Base-by-base conservation (phyloP, 2,329 filamentous ascomycete genomes). In the Apiospora aurea region DNA sequence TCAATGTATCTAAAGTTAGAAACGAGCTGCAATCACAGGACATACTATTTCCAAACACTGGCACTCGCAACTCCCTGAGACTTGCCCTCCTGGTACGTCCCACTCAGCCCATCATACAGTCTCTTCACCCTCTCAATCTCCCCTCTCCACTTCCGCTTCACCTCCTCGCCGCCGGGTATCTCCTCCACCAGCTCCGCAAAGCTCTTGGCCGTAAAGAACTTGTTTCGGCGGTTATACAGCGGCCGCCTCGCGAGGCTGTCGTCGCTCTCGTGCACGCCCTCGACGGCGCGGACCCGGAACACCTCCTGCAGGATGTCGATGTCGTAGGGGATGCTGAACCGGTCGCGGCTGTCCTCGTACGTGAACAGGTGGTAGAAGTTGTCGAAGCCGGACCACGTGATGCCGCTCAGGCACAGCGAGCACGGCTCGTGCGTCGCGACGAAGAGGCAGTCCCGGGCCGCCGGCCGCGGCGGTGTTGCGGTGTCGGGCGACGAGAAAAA, bases 341-440 rank as follows among this genome's bases (percentile, higher is more conserved):
- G 75, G 74, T 90, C 87, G 51, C 87, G 81, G 69, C 85, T 89
- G 77, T 90, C 88, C 77, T 89, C 85, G 76, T 90, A 88, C 0
- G 87, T 89, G 78, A 90, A 90, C 67, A 90, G 80, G 76, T 89
- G 89, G 78, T 88, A 89, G 71, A 90, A 82, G 78, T 87, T 84
- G 72, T 81, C 82, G 80, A 90, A 90, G 0, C 88, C 87, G 13
- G 85, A 85, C 88, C 88, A 90, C 11, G 87, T 83, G 73, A 90
- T 89, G 18, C 86, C 88, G 74, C 86, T 88, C 13, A 90, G 80
- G 72, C 88, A 90, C 2, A 90, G 82, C 61, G 85, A 88, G 81
- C 88, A 90, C 1, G 88, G 88, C 79, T 90, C 88, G 76, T 90
- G 88, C 0, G 88, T 89, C 5, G 87, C 86, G 72, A 90, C 84